Base-by-base conservation (phyloP, 441 rosid genomes). In the Oxalis stricta region DNA sequence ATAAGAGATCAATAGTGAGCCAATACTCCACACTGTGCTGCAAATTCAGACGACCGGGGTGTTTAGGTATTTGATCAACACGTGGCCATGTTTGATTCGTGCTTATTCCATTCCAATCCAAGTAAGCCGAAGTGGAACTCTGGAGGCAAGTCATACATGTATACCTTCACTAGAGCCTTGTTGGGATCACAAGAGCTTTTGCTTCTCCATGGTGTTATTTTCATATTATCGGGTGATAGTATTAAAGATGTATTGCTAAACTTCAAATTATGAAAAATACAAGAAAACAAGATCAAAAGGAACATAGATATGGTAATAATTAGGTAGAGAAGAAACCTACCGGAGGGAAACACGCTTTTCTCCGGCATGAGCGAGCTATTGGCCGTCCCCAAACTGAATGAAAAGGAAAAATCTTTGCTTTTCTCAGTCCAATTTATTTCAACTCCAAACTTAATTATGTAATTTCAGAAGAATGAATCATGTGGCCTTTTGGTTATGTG, bases 1-100 rank as follows among this genome's bases (percentile, higher is more conserved):
- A 72, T 48, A 85, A 77, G 23, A 89, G 67, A 67, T 89, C 96
- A 45, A 85, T 84, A 44, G 96, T 78, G 38, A 89, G 70, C 96
- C 98, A 89, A 53, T 89, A 89, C 65, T 89, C 98, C 18, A 78
- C 73, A 67, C 98, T 82, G 30, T 89, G 98, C 65, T 89, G 98
- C 39, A 84, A 53, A 55, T 82, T 82, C 64, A 89, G 73, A 30
- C 98, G 94, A 46, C 98, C 96, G 1, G 89, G 94, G 53, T 89
- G 82, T 9, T 63, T 44, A 5, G 93, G 92, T 44, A 85, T 34
- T 31, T 38, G 50, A 46, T 61, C 50, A 4, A 82, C 72, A 56
- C 54, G 40, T 5, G 98, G 98, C 96, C 98, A 91, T 18, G 56
- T 61, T 44, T 61, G 69, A 51, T 70, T 58, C 35, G n/a, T n/a